Conservation (phyloP, 495 filamentous ascomycete species). For the Hypoxylon lienhwacheense region DNA sequence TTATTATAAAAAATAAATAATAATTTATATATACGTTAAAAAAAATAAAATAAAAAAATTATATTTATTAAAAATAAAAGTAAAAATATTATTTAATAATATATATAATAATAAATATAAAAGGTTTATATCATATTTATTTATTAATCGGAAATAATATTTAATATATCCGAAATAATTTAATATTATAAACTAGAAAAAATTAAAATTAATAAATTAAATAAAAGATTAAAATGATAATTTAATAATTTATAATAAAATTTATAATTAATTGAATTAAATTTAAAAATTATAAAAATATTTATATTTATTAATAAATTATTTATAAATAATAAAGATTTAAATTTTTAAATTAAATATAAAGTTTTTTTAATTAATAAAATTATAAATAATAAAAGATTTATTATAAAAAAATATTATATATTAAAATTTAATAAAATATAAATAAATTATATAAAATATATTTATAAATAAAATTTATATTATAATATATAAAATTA, state of each 20-base stretch:
- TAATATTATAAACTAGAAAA: neutral
- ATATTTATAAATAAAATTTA: neutral
- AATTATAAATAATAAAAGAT: neutral
- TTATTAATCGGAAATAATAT: neutral
- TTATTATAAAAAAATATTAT: neutral
- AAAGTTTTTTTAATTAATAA: neutral
- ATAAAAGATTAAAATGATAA: neutral
- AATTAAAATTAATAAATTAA: neutral
- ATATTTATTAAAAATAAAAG: neutral
- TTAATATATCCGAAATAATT: neutral
- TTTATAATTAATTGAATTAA: neutral
- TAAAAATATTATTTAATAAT: neutral
- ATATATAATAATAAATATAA: neutral
- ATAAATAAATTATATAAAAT: neutral
- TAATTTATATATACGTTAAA: neutral
- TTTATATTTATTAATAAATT: neutral
- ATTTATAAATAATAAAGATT: neutral
- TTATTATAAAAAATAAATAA: neutral
- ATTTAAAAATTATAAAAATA: neutral
- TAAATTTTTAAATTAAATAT: neutral
- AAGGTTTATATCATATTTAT: neutral
- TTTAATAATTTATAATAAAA: neutral
- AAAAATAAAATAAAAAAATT: neutral
- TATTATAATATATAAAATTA: neutral
- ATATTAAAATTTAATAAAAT: neutral